Conservation (phyloP, 805 yeast genomes). For the Ogataea populi-albae region DNA sequence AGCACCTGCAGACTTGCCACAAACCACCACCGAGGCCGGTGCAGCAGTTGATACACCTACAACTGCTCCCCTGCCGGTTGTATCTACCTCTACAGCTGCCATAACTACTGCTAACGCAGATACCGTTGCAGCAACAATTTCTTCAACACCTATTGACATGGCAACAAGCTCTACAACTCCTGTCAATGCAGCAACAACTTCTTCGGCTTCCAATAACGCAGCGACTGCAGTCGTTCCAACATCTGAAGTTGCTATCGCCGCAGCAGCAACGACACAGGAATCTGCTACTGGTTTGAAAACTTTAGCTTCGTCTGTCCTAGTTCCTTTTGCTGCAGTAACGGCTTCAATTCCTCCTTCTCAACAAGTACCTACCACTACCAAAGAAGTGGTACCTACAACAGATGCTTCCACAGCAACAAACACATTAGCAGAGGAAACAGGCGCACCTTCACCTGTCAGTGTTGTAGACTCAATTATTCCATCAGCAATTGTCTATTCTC, state of each 20-base stretch:
- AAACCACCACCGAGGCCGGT: constrained; percentile 16
- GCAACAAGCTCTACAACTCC: constrained; percentile 25
- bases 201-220: constrained; percentile 11
- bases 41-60: constrained; percentile 20
- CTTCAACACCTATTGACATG: constrained; percentile 15
- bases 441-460: constrained; percentile 31
- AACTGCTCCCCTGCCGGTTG: constrained; percentile 10
- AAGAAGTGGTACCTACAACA: constrained; percentile 3
- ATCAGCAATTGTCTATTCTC: constrained; percentile 67
- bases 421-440: too few species aligned
- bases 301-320: too few species aligned
- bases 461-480: constrained; percentile 40
- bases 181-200: constrained; percentile 28
- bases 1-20: constrained; percentile 11
- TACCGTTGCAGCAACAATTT: constrained; percentile 3
- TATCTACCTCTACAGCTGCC: constrained; percentile 8
- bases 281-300: too few species aligned
- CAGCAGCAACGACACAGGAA: constrained; percentile 2
- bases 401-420: constrained; percentile 17
- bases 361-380: constrained; percentile 30
- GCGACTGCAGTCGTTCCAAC: constrained; percentile 17
- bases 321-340: too few species aligned
- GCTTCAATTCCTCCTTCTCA: constrained; percentile 17
- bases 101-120: constrained; percentile 6
- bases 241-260: constrained; percentile 2